phyloP scores from a whole-genome alignment of 768 basidiomycete genomes.

The Holtermannia corniformis region DNA sequence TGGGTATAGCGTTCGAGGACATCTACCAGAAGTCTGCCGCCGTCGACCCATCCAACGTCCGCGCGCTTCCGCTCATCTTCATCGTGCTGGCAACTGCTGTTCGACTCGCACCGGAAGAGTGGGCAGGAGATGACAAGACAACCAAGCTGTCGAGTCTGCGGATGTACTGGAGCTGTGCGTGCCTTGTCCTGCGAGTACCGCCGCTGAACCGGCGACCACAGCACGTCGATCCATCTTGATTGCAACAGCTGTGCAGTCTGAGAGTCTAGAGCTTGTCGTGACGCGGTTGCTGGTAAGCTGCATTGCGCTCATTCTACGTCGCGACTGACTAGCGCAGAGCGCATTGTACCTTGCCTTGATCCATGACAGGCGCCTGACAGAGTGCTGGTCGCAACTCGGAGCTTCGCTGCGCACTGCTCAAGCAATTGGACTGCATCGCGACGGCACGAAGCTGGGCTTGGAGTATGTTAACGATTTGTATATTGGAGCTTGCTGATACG shows the following conservation, averaged over 20 bases:
- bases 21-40: slow-evolving; percentile 45
- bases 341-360: slow-evolving; percentile 54
- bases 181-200: background rate
- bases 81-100: slow-evolving; percentile 83
- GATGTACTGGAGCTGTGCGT: slow-evolving; percentile 93
- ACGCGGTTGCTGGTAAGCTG: slow-evolving; percentile 62
- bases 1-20: slow-evolving; percentile 48
- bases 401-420: slow-evolving; percentile 88
- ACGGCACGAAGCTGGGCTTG: slow-evolving; percentile 60
- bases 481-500: background rate
- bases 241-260: slow-evolving; percentile 85
- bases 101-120: slow-evolving; percentile 70
- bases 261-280: slow-evolving; percentile 83
- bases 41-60: slow-evolving; percentile 32
- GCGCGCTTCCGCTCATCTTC: slow-evolving; percentile 70
- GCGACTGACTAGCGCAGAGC: slow-evolving; percentile 43
- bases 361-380: slow-evolving; percentile 55
- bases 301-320: background rate
- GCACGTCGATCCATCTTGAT: slow-evolving; percentile 80
- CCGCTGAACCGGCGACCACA: slow-evolving; percentile 35
- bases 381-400: slow-evolving; percentile 92
- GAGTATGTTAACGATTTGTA: slow-evolving; percentile 45
- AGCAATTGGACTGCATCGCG: slow-evolving; percentile 83
- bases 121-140: slow-evolving; percentile 67
- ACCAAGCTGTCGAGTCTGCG: slow-evolving; percentile 71